Conservation (phyloP, 75 land plant genomes). For the Ceratopteris richardii region DNA sequence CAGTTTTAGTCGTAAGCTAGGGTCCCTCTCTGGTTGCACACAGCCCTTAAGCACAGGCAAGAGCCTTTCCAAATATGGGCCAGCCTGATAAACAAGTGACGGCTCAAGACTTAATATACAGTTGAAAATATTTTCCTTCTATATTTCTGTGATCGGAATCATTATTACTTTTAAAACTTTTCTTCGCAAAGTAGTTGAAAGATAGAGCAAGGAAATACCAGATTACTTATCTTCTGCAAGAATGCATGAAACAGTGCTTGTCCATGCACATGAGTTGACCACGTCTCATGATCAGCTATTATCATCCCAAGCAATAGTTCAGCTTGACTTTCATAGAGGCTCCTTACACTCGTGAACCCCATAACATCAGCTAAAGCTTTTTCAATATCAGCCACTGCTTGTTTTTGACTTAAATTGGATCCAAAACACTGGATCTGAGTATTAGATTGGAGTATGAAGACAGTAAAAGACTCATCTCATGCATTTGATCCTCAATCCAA, state of each 20-base stretch:
- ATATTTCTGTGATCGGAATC: no score
- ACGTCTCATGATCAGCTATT: constrained; percentile 21
- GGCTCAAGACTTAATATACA: no score
- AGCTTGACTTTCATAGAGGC: constrained; percentile 15
- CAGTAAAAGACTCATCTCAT: neutral
- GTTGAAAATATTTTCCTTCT: no score
- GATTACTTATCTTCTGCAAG: constrained; percentile 17
- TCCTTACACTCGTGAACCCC: constrained; percentile 14
- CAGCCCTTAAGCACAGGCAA: constrained; percentile 18
- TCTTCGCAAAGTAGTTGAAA: no score
- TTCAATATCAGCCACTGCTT: constrained; percentile 10
- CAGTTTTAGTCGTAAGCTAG: constrained; percentile 22
- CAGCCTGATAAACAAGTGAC: constrained; percentile 19
- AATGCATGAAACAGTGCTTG: constrained; percentile 19
- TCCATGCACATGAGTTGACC: constrained; percentile 19
- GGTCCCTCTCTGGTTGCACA: constrained; percentile 24
- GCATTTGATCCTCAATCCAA: neutral
- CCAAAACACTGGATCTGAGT: constrained; percentile 17
- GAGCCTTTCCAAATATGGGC: constrained; percentile 16
- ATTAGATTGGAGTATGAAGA: neutral
- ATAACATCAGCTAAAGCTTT: constrained; percentile 15
- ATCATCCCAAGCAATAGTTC: constrained; percentile 8
- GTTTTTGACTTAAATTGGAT: constrained; percentile 13
- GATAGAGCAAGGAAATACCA: constrained; percentile 10
- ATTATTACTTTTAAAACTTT: no score